These are phyloP conservation scores for Diaporthe caulivora DNA, from an alignment of 2,329 filamentous ascomycete genomes.

Conservation along the genomic window DNA sequence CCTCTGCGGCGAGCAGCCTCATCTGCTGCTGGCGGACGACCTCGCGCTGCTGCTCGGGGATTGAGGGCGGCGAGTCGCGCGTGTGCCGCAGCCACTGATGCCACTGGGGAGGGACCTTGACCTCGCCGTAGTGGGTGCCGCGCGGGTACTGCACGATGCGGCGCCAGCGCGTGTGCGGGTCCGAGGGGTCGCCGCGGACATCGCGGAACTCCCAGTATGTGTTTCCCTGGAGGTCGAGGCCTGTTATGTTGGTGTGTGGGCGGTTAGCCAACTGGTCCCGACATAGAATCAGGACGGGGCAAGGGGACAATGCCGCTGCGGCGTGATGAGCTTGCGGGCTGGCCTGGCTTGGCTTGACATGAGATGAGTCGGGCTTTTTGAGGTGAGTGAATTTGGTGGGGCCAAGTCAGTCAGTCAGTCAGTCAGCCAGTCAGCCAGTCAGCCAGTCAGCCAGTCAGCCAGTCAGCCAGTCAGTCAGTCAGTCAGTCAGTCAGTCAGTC, in stretches of 20 bases:
- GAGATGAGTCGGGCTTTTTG: conserved; percentile 11
- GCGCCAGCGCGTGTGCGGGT: conserved; percentile 60
- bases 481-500: too few species aligned
- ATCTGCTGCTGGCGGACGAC: conserved; percentile 65
- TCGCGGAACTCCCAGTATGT: conserved; percentile 78
- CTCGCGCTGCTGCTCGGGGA: conserved; percentile 69
- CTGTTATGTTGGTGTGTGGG: conserved; percentile 50
- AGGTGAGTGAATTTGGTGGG: conserved; percentile 8
- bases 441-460: neutral
- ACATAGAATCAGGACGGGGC: neutral
- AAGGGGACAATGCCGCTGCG: neutral
- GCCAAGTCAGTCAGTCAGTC: conserved; percentile 25
- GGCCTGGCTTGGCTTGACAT: neutral
- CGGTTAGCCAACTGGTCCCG: conserved; percentile 5
- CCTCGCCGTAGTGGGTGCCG: conserved; percentile 65
- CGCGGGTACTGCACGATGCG: conserved; percentile 72
- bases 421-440: neutral
- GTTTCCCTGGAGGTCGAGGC: conserved; percentile 74
- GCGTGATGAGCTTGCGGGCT: neutral
- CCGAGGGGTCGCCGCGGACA: conserved; percentile 49
- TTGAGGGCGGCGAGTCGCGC: conserved; percentile 64
- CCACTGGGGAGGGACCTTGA: conserved; percentile 72
- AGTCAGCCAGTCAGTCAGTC: neutral
- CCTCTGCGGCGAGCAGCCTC: conserved; percentile 68
- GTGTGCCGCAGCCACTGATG: conserved; percentile 77